Evolutionary conservation across 805 yeast genomes (phyloP).

Genomic region (Ogataea chonburiensis): DNA sequence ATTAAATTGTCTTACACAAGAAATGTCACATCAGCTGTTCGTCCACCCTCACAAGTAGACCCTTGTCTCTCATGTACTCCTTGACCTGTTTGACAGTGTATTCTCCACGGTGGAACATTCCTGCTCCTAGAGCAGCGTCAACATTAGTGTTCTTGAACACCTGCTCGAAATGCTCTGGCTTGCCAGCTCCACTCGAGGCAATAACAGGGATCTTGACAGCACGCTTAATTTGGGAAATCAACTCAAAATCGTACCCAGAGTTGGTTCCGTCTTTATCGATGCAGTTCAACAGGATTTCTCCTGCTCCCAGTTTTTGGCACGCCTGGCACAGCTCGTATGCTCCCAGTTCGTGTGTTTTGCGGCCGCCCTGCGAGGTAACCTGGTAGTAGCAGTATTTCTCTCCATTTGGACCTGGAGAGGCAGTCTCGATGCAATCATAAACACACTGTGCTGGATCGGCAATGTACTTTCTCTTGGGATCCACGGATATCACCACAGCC

Average conservation of each 20-base stretch:
- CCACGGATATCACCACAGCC: constrained; percentile 98
- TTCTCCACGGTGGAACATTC: constrained; percentile 96
- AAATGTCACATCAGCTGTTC: constrained; percentile 16
- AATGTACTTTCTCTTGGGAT: constrained; percentile 86
- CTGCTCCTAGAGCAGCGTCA: constrained; percentile 99
- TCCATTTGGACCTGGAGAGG: constrained; percentile 78
- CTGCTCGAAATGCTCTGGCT: constrained; percentile 84
- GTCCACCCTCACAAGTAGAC: constrained; percentile 75
- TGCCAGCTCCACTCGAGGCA: constrained; percentile 98
- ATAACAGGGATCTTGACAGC: constrained; percentile 88
- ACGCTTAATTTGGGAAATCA: constrained; percentile 71
- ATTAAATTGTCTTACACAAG: constrained; percentile 1
- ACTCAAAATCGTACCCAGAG: constrained; percentile 88
- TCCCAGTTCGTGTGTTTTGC: constrained; percentile 83
- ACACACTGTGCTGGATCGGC: constrained; percentile 54
- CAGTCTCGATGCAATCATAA: constrained; percentile 64
- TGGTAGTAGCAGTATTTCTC: constrained; percentile 91
- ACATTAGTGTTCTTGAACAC: constrained; percentile 79
- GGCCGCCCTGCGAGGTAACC: constrained; percentile 95
- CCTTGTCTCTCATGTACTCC: constrained; percentile 53
- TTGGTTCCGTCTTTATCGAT: constrained; percentile 97
- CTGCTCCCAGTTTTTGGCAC: constrained; percentile 93
- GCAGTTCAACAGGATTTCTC: constrained; percentile 89
- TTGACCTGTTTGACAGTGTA: constrained; percentile 86
- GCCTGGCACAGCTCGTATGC: constrained; percentile 87